Conservation (phyloP, 176 grass and related monocot species). For the Eragrostis nindensis region DNA sequence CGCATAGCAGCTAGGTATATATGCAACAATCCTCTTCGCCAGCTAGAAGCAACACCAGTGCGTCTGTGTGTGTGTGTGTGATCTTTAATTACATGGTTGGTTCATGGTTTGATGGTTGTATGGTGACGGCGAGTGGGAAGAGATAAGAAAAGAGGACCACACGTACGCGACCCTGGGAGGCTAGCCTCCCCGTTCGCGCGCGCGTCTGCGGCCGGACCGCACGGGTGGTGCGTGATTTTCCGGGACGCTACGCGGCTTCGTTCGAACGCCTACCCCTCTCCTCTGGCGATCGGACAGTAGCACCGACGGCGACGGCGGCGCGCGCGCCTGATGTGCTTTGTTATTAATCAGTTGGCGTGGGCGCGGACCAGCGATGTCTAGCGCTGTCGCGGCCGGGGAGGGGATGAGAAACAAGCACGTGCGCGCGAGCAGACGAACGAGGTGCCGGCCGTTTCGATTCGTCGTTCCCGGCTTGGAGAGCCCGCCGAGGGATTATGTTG, state of each 20-base stretch:
- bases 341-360: constrained; percentile 30
- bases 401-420: constrained; percentile 1
- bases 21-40: background rate
- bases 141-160: constrained; percentile 97
- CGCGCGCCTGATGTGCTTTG: background rate
- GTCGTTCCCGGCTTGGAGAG: background rate
- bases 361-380: constrained; percentile 1
- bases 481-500: background rate
- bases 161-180: constrained; percentile 51
- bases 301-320: constrained; percentile 38
- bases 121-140: constrained; percentile 49
- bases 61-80: constrained; percentile 16
- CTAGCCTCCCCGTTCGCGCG: no score
- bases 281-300: constrained; percentile 16
- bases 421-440: no score
- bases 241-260: background rate
- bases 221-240: constrained; percentile 41
- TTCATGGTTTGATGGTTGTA: constrained; percentile 18
- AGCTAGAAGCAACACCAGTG: no score
- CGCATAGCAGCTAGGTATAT: background rate
- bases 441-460: no score
- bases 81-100: constrained; percentile 28
- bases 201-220: no score
- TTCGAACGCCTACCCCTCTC: background rate
- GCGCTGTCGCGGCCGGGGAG: constrained; percentile 13